Evolutionary conservation across 345 rosid species (phyloP), one percentile per base, ranked within the genome.

Genomic region (Citrus hindsii): DNA sequence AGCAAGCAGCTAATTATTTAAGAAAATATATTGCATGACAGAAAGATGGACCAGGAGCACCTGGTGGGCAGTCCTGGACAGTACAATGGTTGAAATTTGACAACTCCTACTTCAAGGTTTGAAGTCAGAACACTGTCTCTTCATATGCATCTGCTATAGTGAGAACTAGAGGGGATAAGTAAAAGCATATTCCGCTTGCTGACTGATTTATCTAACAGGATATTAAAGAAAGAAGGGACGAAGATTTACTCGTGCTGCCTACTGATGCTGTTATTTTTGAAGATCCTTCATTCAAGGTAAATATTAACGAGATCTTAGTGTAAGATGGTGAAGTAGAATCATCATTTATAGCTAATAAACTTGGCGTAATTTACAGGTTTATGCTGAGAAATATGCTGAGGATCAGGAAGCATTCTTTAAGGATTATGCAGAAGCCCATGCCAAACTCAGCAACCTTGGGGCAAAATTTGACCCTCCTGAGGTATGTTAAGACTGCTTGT

Each of bases 61-160:
- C 97, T 76, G 98, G 98, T 79, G 99, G 99, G 85, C 98, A 93
- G 76, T 95, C 99, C 12, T 93, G 99, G 99, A 95, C 99, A 6
- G 89, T 79, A 83, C 82, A 95, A 80, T 95, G 99, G 99, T 88
- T 95, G 82, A 92, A 92, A 83, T 95, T 95, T 82, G 98, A 95
- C 80, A 93, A 95, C 74, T 95, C 96, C 55, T 95, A 95, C 85
- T 95, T 95, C 89, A 95, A 93, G 99, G 99, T 95, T 79, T 76
- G 84, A 69, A 61, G 59, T 79, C 64, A 61, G 63, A 87, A 37
- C 53, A 24, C 28, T 71, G 63, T 69, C 77, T 62, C 35, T 51
- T 18, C 38, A 25, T 68, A 14, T 64, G 46, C 25, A 18, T 56
- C 12, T 64, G 62, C 71, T 62, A 1, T 70, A 53, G 40, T 42